A percentile compares a stretch with the other conserved stretches of the same genome.
Evolutionary conservation across 2,329 filamentous ascomycete species (phyloP).

Genomic region (Cryphonectria carpinicola): DNA sequence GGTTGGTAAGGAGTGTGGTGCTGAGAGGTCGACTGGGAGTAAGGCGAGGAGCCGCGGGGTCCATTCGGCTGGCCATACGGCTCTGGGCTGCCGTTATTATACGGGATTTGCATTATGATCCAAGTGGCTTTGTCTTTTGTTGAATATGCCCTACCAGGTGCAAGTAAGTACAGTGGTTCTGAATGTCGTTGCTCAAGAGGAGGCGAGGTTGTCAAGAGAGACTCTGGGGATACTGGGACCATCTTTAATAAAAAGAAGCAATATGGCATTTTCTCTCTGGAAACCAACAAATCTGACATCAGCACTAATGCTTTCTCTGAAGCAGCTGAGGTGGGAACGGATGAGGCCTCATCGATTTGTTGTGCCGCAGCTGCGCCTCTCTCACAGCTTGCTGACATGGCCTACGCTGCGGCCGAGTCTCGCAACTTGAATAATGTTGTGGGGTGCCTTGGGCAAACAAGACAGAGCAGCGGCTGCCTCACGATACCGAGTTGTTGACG

Average conservation of each 20-base stretch:
- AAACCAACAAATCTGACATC: not conserved
- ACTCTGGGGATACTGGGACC: not conserved
- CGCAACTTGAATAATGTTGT: not conserved
- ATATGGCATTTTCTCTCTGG: not conserved
- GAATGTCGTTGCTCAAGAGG: not conserved
- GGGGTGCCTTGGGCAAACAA: not conserved
- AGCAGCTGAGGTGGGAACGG: not conserved
- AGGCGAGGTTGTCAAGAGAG: too few species aligned
- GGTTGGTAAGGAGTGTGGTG: constrained; percentile 1
- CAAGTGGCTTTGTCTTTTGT: not conserved
- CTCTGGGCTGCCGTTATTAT: constrained; percentile 6
- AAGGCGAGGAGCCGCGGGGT: constrained; percentile 16
- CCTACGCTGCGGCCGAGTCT: not conserved
- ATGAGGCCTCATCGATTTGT: not conserved
- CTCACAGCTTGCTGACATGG: not conserved
- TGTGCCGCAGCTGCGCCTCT: not conserved
- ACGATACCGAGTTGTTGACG: not conserved
- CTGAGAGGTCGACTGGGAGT: constrained; percentile 18
- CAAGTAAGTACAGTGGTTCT: not conserved
- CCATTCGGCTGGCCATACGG: constrained; percentile 13
- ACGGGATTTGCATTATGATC: constrained; percentile 20
- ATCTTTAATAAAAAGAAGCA: not conserved
- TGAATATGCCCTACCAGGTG: too few species aligned
- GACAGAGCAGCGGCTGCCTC: not conserved
- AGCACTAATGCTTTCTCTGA: not conserved